Conservation (phyloP, 331 rosid species). For the Ulmus americana region DNA sequence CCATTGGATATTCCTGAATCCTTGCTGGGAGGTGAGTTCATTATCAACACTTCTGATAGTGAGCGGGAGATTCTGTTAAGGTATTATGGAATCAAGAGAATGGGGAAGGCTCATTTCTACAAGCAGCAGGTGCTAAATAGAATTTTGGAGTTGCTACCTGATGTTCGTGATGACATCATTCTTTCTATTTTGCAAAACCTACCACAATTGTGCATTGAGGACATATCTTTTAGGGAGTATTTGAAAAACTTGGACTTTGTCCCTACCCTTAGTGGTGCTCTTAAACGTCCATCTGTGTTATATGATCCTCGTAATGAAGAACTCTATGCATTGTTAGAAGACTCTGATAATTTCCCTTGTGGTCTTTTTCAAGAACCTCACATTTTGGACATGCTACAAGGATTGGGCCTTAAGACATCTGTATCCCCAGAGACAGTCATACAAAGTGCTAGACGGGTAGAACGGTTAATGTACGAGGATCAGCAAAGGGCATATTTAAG, state of each 20-base stretch:
- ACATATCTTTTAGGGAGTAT: constrained; percentile 54
- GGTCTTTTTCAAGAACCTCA: constrained; percentile 66
- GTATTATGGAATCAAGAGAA: constrained; percentile 70
- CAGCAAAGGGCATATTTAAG: constrained; percentile 63
- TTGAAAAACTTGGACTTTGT: constrained; percentile 69
- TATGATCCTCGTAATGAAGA: constrained; percentile 92
- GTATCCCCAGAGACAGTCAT: constrained; percentile 70
- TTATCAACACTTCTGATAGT: constrained; percentile 47
- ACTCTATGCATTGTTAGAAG: constrained; percentile 67
- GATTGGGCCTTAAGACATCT: constrained; percentile 83
- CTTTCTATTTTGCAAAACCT: constrained; percentile 66
- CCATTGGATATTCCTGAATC: constrained; percentile 68
- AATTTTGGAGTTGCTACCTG: constrained; percentile 69
- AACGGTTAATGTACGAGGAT: constrained; percentile 68
- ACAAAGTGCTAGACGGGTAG: constrained; percentile 74
- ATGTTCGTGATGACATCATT: constrained; percentile 73
- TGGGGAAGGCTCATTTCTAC: constrained; percentile 80
- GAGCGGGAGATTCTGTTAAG: constrained; percentile 73
- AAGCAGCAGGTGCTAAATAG: constrained; percentile 51
- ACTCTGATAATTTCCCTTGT: constrained; percentile 71
- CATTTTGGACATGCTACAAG: constrained; percentile 66
- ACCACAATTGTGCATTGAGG: constrained; percentile 77
- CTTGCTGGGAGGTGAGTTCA: constrained; percentile 70
- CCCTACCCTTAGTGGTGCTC: constrained; percentile 56
- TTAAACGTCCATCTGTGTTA: constrained; percentile 62